Evolutionary conservation across 441 rosid species (phyloP), one percentile per base, ranked within the genome.

Genomic region (Populus trichocarpa): DNA sequence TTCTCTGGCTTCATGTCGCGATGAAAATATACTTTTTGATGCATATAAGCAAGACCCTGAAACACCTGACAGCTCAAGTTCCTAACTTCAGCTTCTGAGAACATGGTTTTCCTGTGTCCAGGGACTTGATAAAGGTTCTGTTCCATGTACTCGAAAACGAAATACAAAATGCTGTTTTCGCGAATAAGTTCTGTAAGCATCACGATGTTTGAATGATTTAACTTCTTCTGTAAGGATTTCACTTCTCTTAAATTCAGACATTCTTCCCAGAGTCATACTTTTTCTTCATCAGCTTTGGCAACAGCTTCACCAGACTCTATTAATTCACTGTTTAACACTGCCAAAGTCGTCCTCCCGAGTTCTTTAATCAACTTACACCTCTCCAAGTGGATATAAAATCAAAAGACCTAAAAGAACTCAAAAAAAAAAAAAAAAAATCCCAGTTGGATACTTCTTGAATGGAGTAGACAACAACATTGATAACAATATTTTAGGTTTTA

Each of bases 321-420:
- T 84, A 81, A 90, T 85, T 46, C 96, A 97, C 77, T 91, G 90
- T 93, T 96, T 94, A 67, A 96, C 98, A 86, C 83, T 91, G 79
- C 98, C 98, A 89, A 96, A 96, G 98, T 93, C 80, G 97, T 98
- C 79, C 91, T 97, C 75, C 99, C 99, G 81, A 93, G 95, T 86
- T 93, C 98, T 87, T 90, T 93, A 69, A 89, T 89, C 78, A 96
- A 85, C 79, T 86, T 89, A 87, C 93, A 93, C 90, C 99, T 96
- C 46, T 38, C 46, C 46, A 38, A 38, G 42, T 38, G 42, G 42
- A 38, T 8, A 38, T 38, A 10, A 38, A 38, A 38, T 38, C 46
- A 38, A 38, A 38, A 38, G 46, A 38, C 46, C 46, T 38, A 38
- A 2, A 38, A 10, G 46, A 38, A 38, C 46, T 38, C 46, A n/a